Base-by-base conservation (phyloP, 306 rosid genomes). In the Dryas drummondii region DNA sequence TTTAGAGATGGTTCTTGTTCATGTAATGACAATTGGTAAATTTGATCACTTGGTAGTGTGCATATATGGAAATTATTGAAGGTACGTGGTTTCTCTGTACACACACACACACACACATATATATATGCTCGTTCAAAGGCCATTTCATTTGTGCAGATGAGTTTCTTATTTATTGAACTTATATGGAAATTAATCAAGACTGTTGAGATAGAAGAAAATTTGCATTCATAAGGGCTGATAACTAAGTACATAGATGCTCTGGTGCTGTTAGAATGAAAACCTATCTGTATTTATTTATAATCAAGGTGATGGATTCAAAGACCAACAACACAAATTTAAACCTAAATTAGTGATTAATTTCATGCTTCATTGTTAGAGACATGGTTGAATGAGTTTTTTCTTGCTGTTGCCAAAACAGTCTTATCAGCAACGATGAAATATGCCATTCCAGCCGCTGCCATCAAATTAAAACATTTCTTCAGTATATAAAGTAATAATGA, bases 381-480 rank as follows among this genome's bases (percentile, higher is more conserved):
- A 71, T 77, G 83, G 19, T 85, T 78, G 96, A 92, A 86, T 76
- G 98, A 96, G 89, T 96, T 96, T 85, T 68, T 90, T 81, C 99
- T 90, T 49, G 99, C 98, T 52, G 97, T 90, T 78, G 91, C 93
- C 89, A 96, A 76, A 72, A 96, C 88, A 0, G 99, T 96, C 91
- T 92, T 96, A 82, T 96, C 99, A 78, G 99, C 99, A 69, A 96
- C 99, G 48, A 92, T 88, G 87, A 96, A 96, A 84, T 96, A 96
- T 68, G 99, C 98, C 56, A 97, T 96, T 82, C 99, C 99, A 4
- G 99, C 98, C 86, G 78, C 99, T 94, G 87, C 80, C 78, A 60
- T 58, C 71, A 81, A 14, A 49, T 27, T 9, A 60, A 41, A 17
- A 62, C 15, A 45, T 42, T 56, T 15, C 32, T 40, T 70, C 52